Evolutionary conservation across 169 alveolate species (phyloP).

Genomic region (Plasmodium malariae): DNA sequence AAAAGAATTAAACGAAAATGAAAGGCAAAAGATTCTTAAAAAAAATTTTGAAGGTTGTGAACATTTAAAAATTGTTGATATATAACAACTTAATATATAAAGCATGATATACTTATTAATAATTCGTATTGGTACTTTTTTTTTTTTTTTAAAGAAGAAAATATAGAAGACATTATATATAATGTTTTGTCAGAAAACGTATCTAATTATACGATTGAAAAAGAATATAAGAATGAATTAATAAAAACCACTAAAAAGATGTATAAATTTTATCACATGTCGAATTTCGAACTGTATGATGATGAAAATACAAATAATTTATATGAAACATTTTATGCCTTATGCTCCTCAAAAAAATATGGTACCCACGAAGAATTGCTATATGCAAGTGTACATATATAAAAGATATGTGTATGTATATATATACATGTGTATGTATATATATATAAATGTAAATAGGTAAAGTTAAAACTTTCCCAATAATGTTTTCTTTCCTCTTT

Average conservation of each 20-base stretch:
- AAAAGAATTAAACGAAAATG: constrained; percentile 9
- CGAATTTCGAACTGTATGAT: constrained; percentile 8
- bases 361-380: constrained; percentile 25
- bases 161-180: constrained; percentile 40
- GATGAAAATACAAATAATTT: constrained; percentile 29
- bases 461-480: neutral
- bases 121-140: neutral
- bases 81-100: neutral
- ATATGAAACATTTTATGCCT: constrained; percentile 38
- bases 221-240: neutral
- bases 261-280: constrained; percentile 5
- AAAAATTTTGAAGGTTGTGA: constrained; percentile 24
- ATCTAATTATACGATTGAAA: constrained; percentile 22
- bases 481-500: neutral
- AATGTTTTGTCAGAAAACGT: constrained; percentile 15
- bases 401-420: neutral
- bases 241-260: neutral
- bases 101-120: neutral
- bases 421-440: neutral
- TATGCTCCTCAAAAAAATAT: constrained; percentile 39
- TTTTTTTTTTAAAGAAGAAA: constrained; percentile 30
- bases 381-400: neutral
- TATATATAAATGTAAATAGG: neutral
- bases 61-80: constrained; percentile 1
- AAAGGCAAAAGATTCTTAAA: neutral